These are phyloP conservation scores for Daldinia decipiens DNA, from an alignment of 495 filamentous ascomycete genomes.

Conservation along the genomic window DNA sequence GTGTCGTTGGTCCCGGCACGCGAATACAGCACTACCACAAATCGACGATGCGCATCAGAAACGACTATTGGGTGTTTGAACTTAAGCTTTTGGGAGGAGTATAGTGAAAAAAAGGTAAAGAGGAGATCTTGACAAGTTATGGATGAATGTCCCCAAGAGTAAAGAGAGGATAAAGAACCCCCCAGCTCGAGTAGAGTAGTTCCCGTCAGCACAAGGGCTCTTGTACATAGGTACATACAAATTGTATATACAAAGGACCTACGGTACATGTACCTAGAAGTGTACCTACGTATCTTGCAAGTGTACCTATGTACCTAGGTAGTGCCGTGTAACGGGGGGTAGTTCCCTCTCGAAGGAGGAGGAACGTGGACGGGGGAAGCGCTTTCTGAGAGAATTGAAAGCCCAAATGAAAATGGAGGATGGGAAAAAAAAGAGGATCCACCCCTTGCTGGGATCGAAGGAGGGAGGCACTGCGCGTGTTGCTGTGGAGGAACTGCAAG, in stretches of 20 bases:
- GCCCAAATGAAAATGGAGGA: slow-evolving; percentile 20
- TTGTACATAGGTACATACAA: slow-evolving; percentile 7
- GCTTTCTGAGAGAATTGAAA: slow-evolving; percentile 1
- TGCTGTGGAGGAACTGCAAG: slow-evolving; percentile 39
- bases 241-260: not conserved
- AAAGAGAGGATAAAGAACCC: slow-evolving; percentile 32
- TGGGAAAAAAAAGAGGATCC: slow-evolving; percentile 9
- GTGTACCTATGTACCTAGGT: not conserved
- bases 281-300: not conserved
- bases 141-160: slow-evolving; percentile 2
- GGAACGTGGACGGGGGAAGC: not conserved
- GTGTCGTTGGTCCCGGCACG: slow-evolving; percentile 33
- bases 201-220: slow-evolving; percentile 33
- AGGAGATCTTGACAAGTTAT: slow-evolving; percentile 15
- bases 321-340: not conserved
- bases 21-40: slow-evolving; percentile 32
- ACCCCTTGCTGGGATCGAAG: slow-evolving; percentile 34
- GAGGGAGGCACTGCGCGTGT: slow-evolving; percentile 35
- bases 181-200: slow-evolving; percentile 31
- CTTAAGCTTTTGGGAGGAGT: slow-evolving; percentile 10
- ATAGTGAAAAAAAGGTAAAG: slow-evolving; percentile 17
- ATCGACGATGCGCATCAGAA: slow-evolving; percentile 25
- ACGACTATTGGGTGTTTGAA: slow-evolving; percentile 5
- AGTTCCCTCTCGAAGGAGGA: not conserved
- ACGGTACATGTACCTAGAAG: no score